These are phyloP conservation scores for Aspergillus sp. DNA, from an alignment of 2,329 filamentous ascomycete species.

Conservation along the genomic window DNA sequence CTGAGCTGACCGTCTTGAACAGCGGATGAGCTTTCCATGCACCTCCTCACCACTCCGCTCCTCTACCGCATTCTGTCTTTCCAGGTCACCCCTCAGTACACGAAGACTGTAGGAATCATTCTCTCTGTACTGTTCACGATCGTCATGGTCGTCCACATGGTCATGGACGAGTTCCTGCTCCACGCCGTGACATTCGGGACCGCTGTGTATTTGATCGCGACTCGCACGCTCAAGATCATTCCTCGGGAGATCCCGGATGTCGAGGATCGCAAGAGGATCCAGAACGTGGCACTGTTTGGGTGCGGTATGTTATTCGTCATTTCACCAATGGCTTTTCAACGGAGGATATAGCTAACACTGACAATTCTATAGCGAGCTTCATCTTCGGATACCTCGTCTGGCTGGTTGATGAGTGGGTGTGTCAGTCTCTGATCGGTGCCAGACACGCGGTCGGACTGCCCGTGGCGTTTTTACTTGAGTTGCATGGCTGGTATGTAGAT, in stretches of 20 bases:
- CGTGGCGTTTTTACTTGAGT: slow-evolving; percentile 42
- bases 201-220: slow-evolving; percentile 39
- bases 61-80: slow-evolving; percentile 46
- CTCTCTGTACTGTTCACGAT: slow-evolving; percentile 26
- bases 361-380: slow-evolving; percentile 33
- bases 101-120: slow-evolving; percentile 24
- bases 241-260: slow-evolving; percentile 35
- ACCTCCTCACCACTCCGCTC: slow-evolving; percentile 46
- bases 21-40: slow-evolving; percentile 49
- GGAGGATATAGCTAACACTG: background rate
- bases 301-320: slow-evolving; percentile 21
- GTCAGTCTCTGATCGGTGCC: slow-evolving; percentile 29
- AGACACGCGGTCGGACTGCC: slow-evolving; percentile 39
- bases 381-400: slow-evolving; percentile 44
- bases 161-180: slow-evolving; percentile 48
- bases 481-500: slow-evolving; percentile 46
- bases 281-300: slow-evolving; percentile 26
- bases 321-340: background rate
- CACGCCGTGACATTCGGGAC: slow-evolving; percentile 43
- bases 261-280: slow-evolving; percentile 21
- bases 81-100: slow-evolving; percentile 26
- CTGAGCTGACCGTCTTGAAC: background rate
- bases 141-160: slow-evolving; percentile 48
- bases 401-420: slow-evolving; percentile 44
- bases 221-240: slow-evolving; percentile 34